Evolutionary conservation across 1,139 yeast species (phyloP), one percentile per base, ranked within the genome.

Genomic region (Kluyveromyces marxianus): DNA sequence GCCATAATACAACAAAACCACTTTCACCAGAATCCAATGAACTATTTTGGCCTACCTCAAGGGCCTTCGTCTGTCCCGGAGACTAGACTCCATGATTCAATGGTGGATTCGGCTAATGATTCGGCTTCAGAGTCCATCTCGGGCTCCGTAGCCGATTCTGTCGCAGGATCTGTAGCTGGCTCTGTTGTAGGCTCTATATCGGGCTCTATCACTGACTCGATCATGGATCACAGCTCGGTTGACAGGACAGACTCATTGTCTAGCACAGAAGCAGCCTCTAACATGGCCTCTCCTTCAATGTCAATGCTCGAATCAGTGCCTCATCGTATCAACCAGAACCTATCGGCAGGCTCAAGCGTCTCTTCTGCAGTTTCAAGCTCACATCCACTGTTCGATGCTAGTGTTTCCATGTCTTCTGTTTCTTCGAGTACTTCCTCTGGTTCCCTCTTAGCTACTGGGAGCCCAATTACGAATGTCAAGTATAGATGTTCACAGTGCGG

Each of bases 401-500:
- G 8, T 31, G 3, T 26, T 31, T 4, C 27, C 39, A 8, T 29
- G 4, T 37, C 39, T n/a, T 37, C 30, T n/a, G 26, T 35, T 25
- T 25, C 26, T 14, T 25, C 25, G 30, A n/a, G 10, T 37, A 26
- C 28, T 24, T 27, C 31, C 31, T n/a, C 32, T 25, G 38, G n/a
- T 36, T 4, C 28, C 28, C 21, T 14, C 21, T 14, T 14, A 2
- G 21, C 21, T 14, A 14, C 21, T 3, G 5, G 25, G 27, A 33
- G 21, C 27, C 35, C 33, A 35, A 24, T 10, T 21, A 4, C 43
- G 3, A 25, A 37, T 30, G 31, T 45, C 35, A 53, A 50, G 40
- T 55, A 54, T 41, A 37, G 39, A 25, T 87, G 96, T 62, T 67
- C 72, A 29, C 71, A 79, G n/a, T 88, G 96, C 64, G 74, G 77